Evolutionary conservation across 2,329 filamentous ascomycete genomes (phyloP).

Genomic region (Colletotrichum sp.): DNA sequence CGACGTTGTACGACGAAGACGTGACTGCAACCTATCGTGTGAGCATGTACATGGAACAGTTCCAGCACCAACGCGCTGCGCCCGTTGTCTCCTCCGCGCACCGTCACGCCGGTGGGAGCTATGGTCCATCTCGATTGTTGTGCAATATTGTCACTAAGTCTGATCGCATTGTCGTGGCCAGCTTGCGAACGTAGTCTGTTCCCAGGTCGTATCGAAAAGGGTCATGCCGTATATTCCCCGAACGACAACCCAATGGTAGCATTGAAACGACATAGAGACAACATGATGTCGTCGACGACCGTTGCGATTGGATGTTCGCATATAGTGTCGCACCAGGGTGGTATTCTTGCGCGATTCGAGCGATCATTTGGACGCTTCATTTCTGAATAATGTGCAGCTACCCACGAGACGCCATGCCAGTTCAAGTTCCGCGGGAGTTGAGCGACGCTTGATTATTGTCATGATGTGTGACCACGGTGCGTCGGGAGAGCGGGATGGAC

Average conservation of each 20-base stretch:
- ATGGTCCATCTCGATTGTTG: background rate
- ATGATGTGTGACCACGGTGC: background rate
- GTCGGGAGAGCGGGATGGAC: background rate
- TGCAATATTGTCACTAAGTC: background rate
- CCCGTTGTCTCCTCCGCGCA: background rate
- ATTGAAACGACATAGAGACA: background rate
- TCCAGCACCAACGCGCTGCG: background rate
- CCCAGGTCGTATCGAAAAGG: background rate
- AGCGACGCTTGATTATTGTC: background rate
- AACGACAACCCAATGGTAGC: background rate
- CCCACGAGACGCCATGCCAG: background rate
- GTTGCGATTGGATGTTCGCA: constrained; percentile 8
- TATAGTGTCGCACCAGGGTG: background rate
- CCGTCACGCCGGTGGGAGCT: background rate
- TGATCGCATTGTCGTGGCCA: background rate
- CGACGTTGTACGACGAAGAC: background rate
- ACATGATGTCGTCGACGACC: background rate
- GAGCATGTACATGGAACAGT: background rate
- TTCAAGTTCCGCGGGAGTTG: background rate
- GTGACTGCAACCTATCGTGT: background rate
- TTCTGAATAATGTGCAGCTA: background rate
- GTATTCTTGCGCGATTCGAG: background rate
- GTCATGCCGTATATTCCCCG: background rate
- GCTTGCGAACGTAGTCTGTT: background rate
- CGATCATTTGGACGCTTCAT: background rate